These are phyloP conservation scores for Saccharomyces hybrid DNA, from an alignment of 1,139 yeast genomes.

Conservation along the genomic window DNA sequence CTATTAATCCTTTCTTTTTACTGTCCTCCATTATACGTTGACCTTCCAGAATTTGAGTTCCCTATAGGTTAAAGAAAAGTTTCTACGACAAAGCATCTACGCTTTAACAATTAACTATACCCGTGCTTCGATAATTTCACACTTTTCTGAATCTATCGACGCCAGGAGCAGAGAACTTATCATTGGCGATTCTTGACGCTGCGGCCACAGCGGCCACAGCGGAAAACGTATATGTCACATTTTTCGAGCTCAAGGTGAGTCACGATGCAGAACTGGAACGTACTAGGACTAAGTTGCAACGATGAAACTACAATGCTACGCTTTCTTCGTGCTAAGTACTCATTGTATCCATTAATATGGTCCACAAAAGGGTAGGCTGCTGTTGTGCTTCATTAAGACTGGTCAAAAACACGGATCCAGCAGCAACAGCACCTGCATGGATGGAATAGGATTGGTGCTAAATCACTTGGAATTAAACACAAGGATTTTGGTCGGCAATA, in stretches of 20 bases:
- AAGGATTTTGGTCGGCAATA: too few species aligned
- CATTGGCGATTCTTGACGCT: background rate
- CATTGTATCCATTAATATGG: background rate
- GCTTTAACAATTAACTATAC: background rate
- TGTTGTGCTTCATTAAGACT: background rate
- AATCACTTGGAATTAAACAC: too few species aligned
- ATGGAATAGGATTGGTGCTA: too few species aligned
- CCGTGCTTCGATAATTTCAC: background rate
- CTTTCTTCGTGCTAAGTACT: background rate
- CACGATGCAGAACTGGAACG: background rate
- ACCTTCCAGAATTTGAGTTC: background rate
- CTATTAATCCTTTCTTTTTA: background rate
- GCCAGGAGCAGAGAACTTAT: background rate
- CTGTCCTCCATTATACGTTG: background rate
- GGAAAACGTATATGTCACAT: background rate
- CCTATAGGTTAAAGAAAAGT: background rate
- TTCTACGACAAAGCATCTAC: background rate
- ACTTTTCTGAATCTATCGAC: background rate
- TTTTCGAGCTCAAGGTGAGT: background rate
- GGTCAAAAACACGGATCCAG: background rate
- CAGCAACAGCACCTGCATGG: too few species aligned
- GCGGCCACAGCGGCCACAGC: background rate
- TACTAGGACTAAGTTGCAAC: background rate
- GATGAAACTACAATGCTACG: background rate
- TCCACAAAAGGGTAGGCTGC: background rate